Conservation (phyloP, 352 stramenopile species). For the Phytophthora gonapodyides region DNA sequence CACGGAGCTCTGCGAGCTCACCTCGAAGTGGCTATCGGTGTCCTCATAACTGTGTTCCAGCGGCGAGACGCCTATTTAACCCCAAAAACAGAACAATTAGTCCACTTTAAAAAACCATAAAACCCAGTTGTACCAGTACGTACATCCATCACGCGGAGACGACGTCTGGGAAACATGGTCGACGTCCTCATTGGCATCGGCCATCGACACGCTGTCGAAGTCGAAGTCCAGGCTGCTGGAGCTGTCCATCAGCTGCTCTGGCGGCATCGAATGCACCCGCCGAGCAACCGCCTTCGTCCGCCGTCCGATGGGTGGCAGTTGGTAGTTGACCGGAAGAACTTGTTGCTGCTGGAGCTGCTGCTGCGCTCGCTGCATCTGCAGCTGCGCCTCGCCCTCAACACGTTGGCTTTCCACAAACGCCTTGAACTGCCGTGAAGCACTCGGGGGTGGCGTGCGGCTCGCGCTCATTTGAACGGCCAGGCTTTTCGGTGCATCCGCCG, state of each 20-base stretch:
- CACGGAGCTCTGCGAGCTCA: conserved; percentile 78
- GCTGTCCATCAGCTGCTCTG: conserved; percentile 56
- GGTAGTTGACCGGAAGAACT: conserved; percentile 33
- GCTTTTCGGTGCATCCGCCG: conserved; percentile 24
- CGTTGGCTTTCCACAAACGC: conserved; percentile 43
- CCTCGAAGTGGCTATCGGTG: conserved; percentile 80
- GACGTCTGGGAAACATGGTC: conserved; percentile 76
- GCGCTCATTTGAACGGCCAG: conserved; percentile 25
- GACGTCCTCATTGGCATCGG: conserved; percentile 54
- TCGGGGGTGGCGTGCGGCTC: conserved; percentile 25
- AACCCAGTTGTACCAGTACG: conserved; percentile 19
- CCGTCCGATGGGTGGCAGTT: conserved; percentile 35
- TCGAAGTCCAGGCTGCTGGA: conserved; percentile 73
- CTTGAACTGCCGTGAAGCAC: conserved; percentile 33
- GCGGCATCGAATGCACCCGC: conserved; percentile 63
- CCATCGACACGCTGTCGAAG: conserved; percentile 84
- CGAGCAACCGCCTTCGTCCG: conserved; percentile 40
- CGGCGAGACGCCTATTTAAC: conserved; percentile 66
- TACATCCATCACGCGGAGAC: conserved; percentile 76
- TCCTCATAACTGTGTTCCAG: conserved; percentile 78
- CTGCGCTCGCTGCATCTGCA: conserved; percentile 31
- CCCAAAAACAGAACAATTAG: conserved; percentile 19
- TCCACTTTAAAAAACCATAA: neutral
- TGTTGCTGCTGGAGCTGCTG: conserved; percentile 41
- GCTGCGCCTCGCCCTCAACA: conserved; percentile 35